Percentiles rank a stretch among this genome's conserved stretches.
Evolutionary conservation across 2,329 filamentous ascomycete genomes (phyloP).

Genomic region (Ophiostoma fasciatum): DNA sequence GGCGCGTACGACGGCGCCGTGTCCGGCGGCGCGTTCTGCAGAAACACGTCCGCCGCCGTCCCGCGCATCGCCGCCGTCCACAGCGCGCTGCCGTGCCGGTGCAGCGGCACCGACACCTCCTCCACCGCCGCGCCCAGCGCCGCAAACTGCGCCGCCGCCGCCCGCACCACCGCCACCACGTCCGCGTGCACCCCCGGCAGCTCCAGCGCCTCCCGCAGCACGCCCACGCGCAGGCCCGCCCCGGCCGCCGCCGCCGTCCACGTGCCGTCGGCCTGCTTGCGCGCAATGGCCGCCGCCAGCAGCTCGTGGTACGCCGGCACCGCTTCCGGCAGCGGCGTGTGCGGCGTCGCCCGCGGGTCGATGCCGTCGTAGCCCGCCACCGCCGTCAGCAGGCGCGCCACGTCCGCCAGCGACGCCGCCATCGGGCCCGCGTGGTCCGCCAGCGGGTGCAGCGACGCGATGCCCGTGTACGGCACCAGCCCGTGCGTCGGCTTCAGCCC

Average conservation of each 20-base stretch:
- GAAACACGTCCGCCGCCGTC: constrained; percentile 18
- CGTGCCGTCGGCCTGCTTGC: constrained; percentile 9
- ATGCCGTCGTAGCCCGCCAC: constrained; percentile 34
- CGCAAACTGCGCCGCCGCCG: constrained; percentile 22
- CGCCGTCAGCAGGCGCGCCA: constrained; percentile 23
- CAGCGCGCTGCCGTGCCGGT: constrained; percentile 28
- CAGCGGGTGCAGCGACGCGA: constrained; percentile 23
- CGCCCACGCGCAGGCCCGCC: constrained; percentile 27
- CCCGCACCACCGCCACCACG: constrained; percentile 23
- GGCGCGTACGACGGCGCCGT: constrained; percentile 18
- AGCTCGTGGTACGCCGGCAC: constrained; percentile 19
- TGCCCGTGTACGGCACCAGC: constrained; percentile 34
- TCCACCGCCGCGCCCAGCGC: constrained; percentile 27
- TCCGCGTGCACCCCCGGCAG: constrained; percentile 22
- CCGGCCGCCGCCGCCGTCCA: constrained; percentile 18
- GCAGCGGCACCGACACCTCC: constrained; percentile 31
- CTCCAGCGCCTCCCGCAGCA: constrained; percentile 29
- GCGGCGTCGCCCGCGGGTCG: constrained; percentile 26
- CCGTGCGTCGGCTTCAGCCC: constrained; percentile 33
- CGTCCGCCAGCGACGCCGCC: constrained; percentile 25
- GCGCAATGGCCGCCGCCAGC: constrained; percentile 14
- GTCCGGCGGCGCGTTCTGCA: constrained; percentile 18
- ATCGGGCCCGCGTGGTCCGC: constrained; percentile 32
- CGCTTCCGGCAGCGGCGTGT: constrained; percentile 20
- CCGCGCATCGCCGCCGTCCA: constrained; percentile 28